Evolutionary conservation across 2,329 filamentous ascomycete genomes (phyloP).

Genomic region (Pseudocercospora pini-densiflorae): DNA sequence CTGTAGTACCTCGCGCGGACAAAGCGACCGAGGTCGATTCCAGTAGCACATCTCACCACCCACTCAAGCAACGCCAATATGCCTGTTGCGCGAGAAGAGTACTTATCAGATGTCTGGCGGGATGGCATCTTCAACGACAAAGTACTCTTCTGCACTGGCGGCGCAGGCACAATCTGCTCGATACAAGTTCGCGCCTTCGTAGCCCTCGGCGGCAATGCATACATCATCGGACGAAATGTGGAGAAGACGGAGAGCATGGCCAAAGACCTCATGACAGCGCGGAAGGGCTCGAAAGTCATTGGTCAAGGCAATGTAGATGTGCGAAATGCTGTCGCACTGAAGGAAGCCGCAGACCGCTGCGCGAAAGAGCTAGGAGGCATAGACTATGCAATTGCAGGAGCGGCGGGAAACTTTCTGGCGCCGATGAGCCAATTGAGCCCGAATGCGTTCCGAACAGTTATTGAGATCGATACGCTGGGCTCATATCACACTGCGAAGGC

Average conservation of each 20-base stretch:
- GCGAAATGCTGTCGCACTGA: constrained; percentile 66
- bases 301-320: constrained; percentile 80
- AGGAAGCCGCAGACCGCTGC: constrained; percentile 77
- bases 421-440: constrained; percentile 79
- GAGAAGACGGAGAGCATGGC: constrained; percentile 85
- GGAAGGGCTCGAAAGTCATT: constrained; percentile 80
- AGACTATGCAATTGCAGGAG: constrained; percentile 93
- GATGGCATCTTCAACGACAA: constrained; percentile 87
- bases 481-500: constrained; percentile 96
- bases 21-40: neutral
- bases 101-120: constrained; percentile 81
- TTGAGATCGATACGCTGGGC: constrained; percentile 93
- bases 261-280: constrained; percentile 77
- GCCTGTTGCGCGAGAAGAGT: constrained; percentile 70
- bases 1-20: neutral
- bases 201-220: constrained; percentile 87
- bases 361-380: constrained; percentile 82
- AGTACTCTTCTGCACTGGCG: constrained; percentile 93
- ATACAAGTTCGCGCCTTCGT: constrained; percentile 92
- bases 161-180: constrained; percentile 90
- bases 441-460: constrained; percentile 93
- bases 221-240: constrained; percentile 87
- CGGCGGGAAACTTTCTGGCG: constrained; percentile 93
- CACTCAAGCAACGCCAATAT: constrained; percentile 10
- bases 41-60: neutral